phyloP scores from a whole-genome alignment of 2,329 filamentous ascomycete genomes.

The Niveomyces coronatus region DNA sequence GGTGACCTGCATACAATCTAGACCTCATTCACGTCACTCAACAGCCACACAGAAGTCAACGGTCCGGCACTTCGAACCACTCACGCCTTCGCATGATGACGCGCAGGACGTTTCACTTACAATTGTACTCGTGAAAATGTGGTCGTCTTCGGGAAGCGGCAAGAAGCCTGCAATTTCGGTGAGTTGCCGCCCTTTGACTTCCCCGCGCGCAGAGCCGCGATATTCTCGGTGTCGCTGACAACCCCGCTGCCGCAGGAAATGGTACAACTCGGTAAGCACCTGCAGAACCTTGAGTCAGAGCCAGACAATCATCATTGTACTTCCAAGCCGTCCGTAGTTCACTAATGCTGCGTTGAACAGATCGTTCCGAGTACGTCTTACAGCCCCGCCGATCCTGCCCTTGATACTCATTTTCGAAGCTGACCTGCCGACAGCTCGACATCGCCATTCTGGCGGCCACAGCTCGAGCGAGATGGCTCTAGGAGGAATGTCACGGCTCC shows the following conservation, averaged over 20 bases:
- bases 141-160: conserved; percentile 52
- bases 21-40: not conserved
- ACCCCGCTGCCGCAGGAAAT: conserved; percentile 66
- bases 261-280: conserved; percentile 88
- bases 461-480: conserved; percentile 40
- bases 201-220: conserved; percentile 11
- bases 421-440: conserved; percentile 49
- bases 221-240: conserved; percentile 21
- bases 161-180: conserved; percentile 68
- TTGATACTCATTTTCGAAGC: conserved; percentile 10
- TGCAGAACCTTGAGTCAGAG: not conserved
- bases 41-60: conserved; percentile 11
- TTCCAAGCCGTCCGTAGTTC: not conserved
- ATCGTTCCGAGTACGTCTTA: conserved; percentile 51
- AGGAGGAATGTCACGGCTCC: conserved; percentile 36
- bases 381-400: conserved; percentile 4
- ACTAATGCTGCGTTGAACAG: conserved; percentile 27
- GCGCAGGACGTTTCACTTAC: conserved; percentile 15
- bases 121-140: conserved; percentile 38
- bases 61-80: conserved; percentile 9
- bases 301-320: not conserved
- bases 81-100: conserved; percentile 21
- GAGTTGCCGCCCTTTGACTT: conserved; percentile 21
- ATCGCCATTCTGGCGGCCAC: conserved; percentile 79
- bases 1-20: conserved; percentile 13